These are phyloP conservation scores for Xylariaceae sp. DNA, from an alignment of 2,329 filamentous ascomycete species.

Conservation along the genomic window DNA sequence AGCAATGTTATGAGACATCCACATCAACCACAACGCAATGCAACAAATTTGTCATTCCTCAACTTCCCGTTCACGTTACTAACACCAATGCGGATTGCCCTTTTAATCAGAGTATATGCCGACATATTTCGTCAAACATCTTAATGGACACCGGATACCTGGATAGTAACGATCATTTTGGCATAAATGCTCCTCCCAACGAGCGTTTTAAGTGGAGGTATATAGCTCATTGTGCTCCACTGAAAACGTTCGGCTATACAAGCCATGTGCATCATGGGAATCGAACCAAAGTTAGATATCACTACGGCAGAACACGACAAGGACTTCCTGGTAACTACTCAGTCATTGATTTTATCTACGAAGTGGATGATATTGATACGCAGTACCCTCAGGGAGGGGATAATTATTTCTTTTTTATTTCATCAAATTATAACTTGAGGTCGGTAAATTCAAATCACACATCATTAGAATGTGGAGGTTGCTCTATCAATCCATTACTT, in stretches of 20 bases:
- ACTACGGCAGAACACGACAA: background rate
- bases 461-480: too few species aligned
- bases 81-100: slow-evolving; percentile 9
- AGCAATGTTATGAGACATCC: slow-evolving; percentile 11
- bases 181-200: slow-evolving; percentile 10
- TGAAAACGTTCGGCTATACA: slow-evolving; percentile 9
- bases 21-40: slow-evolving; percentile 6
- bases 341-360: background rate
- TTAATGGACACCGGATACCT: slow-evolving; percentile 7
- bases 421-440: too few species aligned
- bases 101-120: slow-evolving; percentile 9
- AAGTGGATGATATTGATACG: background rate
- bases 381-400: too few species aligned
- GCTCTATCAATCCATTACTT: too few species aligned
- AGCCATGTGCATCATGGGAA: background rate
- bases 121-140: background rate
- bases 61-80: background rate
- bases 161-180: slow-evolving; percentile 14
- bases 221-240: slow-evolving; percentile 13
- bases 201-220: slow-evolving; percentile 10
- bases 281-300: background rate
- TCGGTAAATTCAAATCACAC: too few species aligned
- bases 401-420: too few species aligned
- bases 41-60: slow-evolving; percentile 4
- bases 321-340: background rate